Evolutionary conservation across 441 rosid species (phyloP).

Genomic region (Croton setiger): DNA sequence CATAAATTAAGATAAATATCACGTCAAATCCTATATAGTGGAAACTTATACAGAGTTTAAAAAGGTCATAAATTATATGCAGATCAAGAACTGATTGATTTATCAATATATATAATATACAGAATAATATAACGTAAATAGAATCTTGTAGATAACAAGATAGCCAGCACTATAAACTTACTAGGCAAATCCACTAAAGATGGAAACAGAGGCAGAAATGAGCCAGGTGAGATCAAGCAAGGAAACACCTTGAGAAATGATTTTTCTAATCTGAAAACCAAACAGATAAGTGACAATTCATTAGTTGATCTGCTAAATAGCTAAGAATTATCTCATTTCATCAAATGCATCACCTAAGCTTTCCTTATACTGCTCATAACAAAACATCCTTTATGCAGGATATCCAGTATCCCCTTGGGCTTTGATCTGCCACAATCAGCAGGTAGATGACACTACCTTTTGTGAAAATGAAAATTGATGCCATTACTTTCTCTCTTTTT

Average conservation of each 20-base stretch:
- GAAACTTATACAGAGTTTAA: neutral
- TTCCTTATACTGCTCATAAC: neutral
- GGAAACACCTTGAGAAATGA: slow-evolving; percentile 75
- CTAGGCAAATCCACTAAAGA: slow-evolving; percentile 90
- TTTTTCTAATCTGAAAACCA: slow-evolving; percentile 66
- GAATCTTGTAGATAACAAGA: neutral
- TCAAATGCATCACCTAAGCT: slow-evolving; percentile 2
- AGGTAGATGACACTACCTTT: too few species aligned
- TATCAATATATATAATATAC: slow-evolving; percentile 4
- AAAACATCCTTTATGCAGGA: neutral
- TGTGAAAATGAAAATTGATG: too few species aligned
- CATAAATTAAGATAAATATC: neutral
- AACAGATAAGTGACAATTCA: slow-evolving; percentile 19
- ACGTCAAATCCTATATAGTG: neutral
- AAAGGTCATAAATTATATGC: neutral
- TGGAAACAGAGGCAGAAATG: slow-evolving; percentile 91
- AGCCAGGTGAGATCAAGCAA: slow-evolving; percentile 76
- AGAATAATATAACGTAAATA: slow-evolving; percentile 3
- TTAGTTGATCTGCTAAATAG: slow-evolving; percentile 15
- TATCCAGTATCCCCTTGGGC: too few species aligned
- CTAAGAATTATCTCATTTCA: slow-evolving; percentile 8
- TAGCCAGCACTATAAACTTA: slow-evolving; percentile 34
- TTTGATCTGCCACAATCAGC: too few species aligned
- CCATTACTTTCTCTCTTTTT: too few species aligned
- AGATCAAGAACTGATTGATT: neutral